Conservation (phyloP, 2,329 filamentous ascomycete species). For the Pseudocercospora pini-densiflorae region DNA sequence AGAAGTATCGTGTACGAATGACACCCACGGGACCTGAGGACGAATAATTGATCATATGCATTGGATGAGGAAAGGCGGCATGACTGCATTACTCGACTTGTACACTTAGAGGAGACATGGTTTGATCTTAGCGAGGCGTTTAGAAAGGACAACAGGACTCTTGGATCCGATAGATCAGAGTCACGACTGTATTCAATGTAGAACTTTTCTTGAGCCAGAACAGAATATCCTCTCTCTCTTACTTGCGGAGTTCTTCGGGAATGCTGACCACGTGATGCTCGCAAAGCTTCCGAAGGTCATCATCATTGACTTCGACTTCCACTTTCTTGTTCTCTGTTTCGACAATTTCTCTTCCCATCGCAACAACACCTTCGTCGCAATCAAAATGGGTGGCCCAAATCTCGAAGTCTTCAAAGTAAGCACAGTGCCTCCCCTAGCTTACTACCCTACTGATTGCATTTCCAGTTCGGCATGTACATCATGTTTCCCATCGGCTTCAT, state of each 20-base stretch:
- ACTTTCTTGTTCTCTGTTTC: background rate
- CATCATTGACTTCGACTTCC: slow-evolving; percentile 17
- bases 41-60: background rate
- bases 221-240: background rate
- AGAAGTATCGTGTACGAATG: slow-evolving; percentile 13
- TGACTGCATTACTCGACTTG: slow-evolving; percentile 8
- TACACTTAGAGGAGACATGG: slow-evolving; percentile 10
- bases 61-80: background rate
- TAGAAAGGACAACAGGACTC: slow-evolving; percentile 15
- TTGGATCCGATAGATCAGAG: slow-evolving; percentile 9
- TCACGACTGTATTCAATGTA: slow-evolving; percentile 3
- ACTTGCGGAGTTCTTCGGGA: background rate
- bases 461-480: slow-evolving; percentile 95
- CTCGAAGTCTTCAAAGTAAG: slow-evolving; percentile 92
- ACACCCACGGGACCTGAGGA: background rate
- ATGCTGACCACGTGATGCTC: background rate
- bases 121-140: slow-evolving; percentile 23
- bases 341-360: background rate
- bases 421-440: no score
- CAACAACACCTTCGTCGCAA: background rate
- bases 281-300: background rate
- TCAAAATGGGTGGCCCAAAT: slow-evolving; percentile 77
- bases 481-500: slow-evolving; percentile 99
- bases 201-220: background rate
- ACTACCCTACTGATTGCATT: background rate